phyloP scores from a whole-genome alignment of 75 land plant species.

The Isoetes taiwanensis region DNA sequence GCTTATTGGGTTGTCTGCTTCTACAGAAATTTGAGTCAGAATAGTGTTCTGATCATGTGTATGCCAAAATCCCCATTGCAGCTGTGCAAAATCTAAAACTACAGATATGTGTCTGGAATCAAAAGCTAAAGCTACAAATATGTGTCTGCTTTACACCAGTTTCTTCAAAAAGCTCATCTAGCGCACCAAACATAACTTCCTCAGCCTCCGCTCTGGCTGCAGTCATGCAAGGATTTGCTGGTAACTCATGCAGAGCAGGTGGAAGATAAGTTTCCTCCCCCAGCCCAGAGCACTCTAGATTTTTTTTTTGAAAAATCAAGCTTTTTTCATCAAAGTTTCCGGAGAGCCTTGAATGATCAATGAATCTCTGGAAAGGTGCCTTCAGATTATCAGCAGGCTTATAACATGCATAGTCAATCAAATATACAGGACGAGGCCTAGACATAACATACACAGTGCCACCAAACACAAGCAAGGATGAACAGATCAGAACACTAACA shows the following conservation, averaged over 20 bases:
- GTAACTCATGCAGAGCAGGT: conserved; percentile 32
- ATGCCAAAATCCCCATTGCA: too few relatives aligned
- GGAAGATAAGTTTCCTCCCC: conserved; percentile 42
- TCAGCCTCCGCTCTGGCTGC: conserved; percentile 41
- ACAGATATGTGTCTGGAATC: too few relatives aligned
- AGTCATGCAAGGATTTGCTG: conserved; percentile 37
- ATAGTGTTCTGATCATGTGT: too few relatives aligned
- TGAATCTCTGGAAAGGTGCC: conserved; percentile 24
- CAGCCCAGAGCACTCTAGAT: conserved; percentile 45
- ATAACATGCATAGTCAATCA: conserved; percentile 46
- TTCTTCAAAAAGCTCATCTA: conserved; percentile 23
- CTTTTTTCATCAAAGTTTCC: conserved; percentile 35
- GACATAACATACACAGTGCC: conserved; percentile 38
- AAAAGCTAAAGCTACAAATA: too few relatives aligned
- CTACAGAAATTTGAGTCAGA: too few relatives aligned
- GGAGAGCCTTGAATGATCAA: conserved; percentile 35
- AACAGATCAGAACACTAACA: conserved; percentile 39
- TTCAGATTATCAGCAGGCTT: conserved; percentile 26
- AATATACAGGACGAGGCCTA: conserved; percentile 34
- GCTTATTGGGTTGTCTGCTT: too few relatives aligned
- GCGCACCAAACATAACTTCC: conserved; percentile 40
- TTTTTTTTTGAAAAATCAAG: conserved; percentile 42
- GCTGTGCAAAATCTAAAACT: too few relatives aligned
- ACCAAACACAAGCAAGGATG: conserved; percentile 41
- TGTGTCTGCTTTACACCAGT: conserved; percentile 25